These are phyloP conservation scores for Serendipita sp. DNA, from an alignment of 1,284 basidiomycete species.

Conservation along the genomic window DNA sequence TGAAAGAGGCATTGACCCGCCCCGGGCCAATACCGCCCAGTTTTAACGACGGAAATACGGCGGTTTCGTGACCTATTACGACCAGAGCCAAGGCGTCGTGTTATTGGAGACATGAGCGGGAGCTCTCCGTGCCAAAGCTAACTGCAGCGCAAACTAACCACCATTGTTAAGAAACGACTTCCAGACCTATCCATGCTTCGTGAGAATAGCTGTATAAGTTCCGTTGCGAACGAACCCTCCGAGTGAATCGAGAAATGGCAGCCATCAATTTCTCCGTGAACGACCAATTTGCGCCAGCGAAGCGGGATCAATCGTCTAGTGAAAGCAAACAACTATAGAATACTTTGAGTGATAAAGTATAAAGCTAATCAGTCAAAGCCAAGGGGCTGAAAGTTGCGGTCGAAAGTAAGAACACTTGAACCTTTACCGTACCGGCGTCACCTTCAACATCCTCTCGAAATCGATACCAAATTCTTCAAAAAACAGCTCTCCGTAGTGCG, in stretches of 20 bases:
- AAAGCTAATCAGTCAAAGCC: no score
- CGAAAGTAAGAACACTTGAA: no score
- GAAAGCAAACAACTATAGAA: background rate
- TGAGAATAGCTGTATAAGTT: background rate
- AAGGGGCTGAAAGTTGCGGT: no score
- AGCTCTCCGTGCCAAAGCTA: no score
- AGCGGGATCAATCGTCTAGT: no score
- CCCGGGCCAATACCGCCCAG: conserved; percentile 45
- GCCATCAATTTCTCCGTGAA: background rate
- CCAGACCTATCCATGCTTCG: conserved; percentile 45
- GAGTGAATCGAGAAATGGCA: background rate
- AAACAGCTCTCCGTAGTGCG: no score
- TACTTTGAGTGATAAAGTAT: no score
- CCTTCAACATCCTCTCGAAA: no score
- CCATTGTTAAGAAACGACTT: conserved; percentile 61
- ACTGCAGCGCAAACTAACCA: conserved; percentile 28
- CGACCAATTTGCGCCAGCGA: no score
- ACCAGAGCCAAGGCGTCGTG: background rate
- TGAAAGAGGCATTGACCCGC: conserved; percentile 46
- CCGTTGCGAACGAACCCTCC: background rate
- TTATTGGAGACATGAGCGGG: no score
- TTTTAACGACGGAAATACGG: background rate
- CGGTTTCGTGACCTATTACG: background rate
- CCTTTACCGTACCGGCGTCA: no score
- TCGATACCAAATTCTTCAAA: no score